These are phyloP conservation scores for Pilatotrama ljubarskyi DNA, from an alignment of 768 basidiomycete genomes.

Conservation along the genomic window DNA sequence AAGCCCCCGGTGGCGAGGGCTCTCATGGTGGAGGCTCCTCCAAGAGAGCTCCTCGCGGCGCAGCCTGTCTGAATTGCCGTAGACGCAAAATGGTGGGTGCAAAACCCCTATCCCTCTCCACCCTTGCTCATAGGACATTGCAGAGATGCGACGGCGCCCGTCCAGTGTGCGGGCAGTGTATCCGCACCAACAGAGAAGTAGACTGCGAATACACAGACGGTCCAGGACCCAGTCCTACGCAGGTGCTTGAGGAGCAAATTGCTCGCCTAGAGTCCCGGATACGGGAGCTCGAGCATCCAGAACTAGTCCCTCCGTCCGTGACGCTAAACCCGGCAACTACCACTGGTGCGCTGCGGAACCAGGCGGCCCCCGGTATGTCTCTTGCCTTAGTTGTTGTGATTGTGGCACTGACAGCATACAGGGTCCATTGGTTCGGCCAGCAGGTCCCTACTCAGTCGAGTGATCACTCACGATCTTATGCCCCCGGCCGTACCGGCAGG, in stretches of 20 bases:
- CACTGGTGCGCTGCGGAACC: neutral
- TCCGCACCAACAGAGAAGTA: constrained; percentile 52
- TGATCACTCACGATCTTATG: constrained; percentile 1
- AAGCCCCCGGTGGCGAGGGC: constrained; percentile 1
- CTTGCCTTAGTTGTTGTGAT: neutral
- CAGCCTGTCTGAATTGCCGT: constrained; percentile 31
- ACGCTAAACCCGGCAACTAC: constrained; percentile 10
- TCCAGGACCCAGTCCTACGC: constrained; percentile 57
- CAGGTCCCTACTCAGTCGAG: constrained; percentile 7
- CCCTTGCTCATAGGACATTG: neutral
- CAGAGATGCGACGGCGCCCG: constrained; percentile 70
- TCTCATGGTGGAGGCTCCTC: constrained; percentile 4
- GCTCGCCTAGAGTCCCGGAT: constrained; percentile 57
- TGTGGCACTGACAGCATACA: neutral
- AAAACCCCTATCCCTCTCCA: neutral
- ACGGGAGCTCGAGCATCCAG: constrained; percentile 28
- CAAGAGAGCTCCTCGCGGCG: constrained; percentile 28
- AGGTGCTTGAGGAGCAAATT: constrained; percentile 62
- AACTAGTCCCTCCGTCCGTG: constrained; percentile 13
- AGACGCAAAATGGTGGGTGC: constrained; percentile 28
- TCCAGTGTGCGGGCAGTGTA: constrained; percentile 67
- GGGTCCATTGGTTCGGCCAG: neutral
- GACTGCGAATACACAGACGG: constrained; percentile 72
- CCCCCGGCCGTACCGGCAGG: neutral
- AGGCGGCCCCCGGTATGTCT: neutral